These are phyloP conservation scores for Metschnikowia matae DNA, from an alignment of 805 yeast genomes.

Conservation along the genomic window DNA sequence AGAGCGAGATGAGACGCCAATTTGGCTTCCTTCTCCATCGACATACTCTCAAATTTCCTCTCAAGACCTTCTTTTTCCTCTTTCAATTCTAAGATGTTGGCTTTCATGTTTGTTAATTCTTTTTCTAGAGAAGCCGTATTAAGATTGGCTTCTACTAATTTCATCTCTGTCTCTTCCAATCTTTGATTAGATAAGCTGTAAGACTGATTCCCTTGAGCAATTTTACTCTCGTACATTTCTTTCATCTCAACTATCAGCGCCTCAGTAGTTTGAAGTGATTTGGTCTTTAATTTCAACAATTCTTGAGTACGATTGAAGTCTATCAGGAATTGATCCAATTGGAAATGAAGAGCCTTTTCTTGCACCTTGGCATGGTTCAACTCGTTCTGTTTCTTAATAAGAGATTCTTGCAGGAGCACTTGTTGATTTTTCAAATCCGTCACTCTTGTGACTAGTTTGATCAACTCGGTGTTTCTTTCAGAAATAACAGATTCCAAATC, in stretches of 20 bases:
- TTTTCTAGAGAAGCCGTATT: background rate
- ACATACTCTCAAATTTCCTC: background rate
- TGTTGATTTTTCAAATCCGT: background rate
- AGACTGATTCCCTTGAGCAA: background rate
- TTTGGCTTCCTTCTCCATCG: background rate
- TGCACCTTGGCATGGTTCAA: background rate
- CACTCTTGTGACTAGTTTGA: background rate
- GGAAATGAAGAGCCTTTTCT: background rate
- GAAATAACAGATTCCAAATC: background rate
- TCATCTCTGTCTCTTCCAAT: background rate
- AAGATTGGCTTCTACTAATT: background rate
- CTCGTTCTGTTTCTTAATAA: slow-evolving; percentile 2
- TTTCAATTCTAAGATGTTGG: background rate
- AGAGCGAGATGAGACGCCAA: background rate
- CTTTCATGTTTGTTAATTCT: background rate
- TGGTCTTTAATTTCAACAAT: background rate
- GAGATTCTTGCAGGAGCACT: background rate
- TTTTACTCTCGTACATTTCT: background rate
- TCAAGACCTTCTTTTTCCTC: background rate
- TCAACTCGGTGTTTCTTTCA: background rate
- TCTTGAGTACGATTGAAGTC: background rate
- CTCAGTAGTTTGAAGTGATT: background rate
- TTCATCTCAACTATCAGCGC: background rate
- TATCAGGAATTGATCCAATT: background rate
- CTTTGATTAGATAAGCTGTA: background rate